These are phyloP conservation scores for Phoma sp. DNA, from an alignment of 2,329 filamentous ascomycete species.

Conservation along the genomic window DNA sequence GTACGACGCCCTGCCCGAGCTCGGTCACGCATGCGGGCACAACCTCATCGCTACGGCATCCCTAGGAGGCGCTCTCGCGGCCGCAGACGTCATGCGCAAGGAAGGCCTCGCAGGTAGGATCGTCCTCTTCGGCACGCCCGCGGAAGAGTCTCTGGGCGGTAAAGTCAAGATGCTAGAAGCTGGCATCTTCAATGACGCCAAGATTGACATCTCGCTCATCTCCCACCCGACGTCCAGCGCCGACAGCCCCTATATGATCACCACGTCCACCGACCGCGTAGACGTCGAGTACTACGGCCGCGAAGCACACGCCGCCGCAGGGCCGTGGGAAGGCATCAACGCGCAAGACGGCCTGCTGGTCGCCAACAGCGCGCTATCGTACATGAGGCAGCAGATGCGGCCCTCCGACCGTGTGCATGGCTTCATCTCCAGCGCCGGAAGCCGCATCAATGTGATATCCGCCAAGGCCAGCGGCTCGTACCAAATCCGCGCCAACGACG, in stretches of 20 bases:
- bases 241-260: constrained; percentile 59
- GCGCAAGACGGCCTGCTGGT: constrained; percentile 26
- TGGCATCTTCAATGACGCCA: constrained; percentile 48
- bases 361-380: constrained; percentile 21
- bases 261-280: constrained; percentile 31
- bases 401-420: constrained; percentile 24
- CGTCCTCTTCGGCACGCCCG: constrained; percentile 53
- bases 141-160: constrained; percentile 52
- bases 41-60: constrained; percentile 54
- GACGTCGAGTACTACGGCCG: constrained; percentile 21
- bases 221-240: constrained; percentile 45
- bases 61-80: constrained; percentile 49
- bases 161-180: constrained; percentile 55
- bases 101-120: constrained; percentile 44
- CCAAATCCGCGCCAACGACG: constrained; percentile 21
- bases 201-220: constrained; percentile 39
- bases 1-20: constrained; percentile 48
- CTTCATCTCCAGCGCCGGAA: constrained; percentile 19
- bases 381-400: constrained; percentile 24
- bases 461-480: constrained; percentile 8
- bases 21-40: constrained; percentile 56
- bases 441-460: constrained; percentile 20
- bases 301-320: constrained; percentile 39
- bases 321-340: constrained; percentile 40
- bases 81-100: constrained; percentile 35